Evolutionary conservation across 1,284 basidiomycete species (phyloP).

Genomic region (Malassezia furfur): DNA sequence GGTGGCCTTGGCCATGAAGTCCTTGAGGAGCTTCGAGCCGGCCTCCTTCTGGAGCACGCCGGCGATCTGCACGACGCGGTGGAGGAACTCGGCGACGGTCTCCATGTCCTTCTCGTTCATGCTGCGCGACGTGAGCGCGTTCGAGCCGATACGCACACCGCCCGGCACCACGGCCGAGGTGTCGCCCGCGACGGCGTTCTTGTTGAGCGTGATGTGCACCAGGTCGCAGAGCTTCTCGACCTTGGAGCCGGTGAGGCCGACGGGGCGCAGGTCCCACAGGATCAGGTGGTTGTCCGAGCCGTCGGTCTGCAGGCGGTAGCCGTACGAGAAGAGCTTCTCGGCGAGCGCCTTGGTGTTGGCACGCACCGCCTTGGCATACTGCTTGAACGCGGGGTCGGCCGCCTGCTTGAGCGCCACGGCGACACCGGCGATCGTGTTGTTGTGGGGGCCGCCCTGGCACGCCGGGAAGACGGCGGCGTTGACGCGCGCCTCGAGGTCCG

Average conservation of each 20-base stretch:
- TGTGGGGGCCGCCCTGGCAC: constrained; percentile 99
- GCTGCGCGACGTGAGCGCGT: constrained; percentile 86
- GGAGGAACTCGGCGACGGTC: constrained; percentile 69
- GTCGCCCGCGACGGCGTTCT: constrained; percentile 94
- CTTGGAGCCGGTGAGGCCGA: constrained; percentile 91
- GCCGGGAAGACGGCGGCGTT: constrained; percentile 99
- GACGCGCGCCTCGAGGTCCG: constrained; percentile 83
- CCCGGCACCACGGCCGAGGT: constrained; percentile 87
- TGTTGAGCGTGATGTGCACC: constrained; percentile 66
- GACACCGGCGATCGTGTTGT: constrained; percentile 95
- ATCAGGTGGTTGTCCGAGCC: constrained; percentile 97
- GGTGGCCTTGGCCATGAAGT: constrained; percentile 76
- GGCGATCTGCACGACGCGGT: constrained; percentile 44
- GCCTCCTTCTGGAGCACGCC: constrained; percentile 70
- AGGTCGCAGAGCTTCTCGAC: constrained; percentile 97
- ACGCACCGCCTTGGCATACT: constrained; percentile 90
- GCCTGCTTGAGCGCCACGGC: constrained; percentile 93
- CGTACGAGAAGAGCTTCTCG: constrained; percentile 38
- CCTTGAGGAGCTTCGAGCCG: constrained; percentile 86
- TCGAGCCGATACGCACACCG: constrained; percentile 90
- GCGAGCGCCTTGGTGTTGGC: constrained; percentile 49
- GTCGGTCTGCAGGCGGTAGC: constrained; percentile 83
- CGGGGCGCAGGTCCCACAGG: constrained; percentile 91
- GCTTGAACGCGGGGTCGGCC: constrained; percentile 77
- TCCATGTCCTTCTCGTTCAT: constrained; percentile 78